Base-by-base conservation (phyloP, 106 monocot species). In the Apostasia ramifera region DNA sequence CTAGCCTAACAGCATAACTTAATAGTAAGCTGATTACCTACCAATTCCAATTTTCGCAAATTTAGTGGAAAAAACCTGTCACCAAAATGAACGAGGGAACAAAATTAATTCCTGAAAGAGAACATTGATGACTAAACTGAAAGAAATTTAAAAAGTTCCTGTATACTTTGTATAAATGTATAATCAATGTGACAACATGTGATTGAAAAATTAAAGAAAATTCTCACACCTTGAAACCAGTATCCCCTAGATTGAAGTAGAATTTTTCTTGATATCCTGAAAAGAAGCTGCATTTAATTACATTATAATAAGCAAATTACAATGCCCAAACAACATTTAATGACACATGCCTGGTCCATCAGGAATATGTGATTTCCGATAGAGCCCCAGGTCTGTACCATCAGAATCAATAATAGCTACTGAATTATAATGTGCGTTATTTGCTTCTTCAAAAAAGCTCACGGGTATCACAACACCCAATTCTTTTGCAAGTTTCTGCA, bases 351-450 rank as follows among this genome's bases (percentile, higher is more conserved):
- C 95, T 79, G 95, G 95, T 44, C 95, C 95, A 83, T 97, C 89
- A 47, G 95, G 95, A 77, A 97, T 97, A 80, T 97, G 95, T 46
- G 95, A 97, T 85, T 97, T 97, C 64, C 95, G 76, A 51, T 97
- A 97, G 15, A 97, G 76, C 60, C 95, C 95, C 77, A 97, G 95
- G 77, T 97, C 95, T 7, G 80, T 82, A 26, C 95, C 95, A 81
- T 92, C 92, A 47, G 95, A 86, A 81, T 97, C 89, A 66, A 97
- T 83, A 9, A 97, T 79, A 49, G 86, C 95, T 55, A 97, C 63
- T 12, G 95, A 97, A 84, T 97, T 97, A 77, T 97, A 97, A 76
- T 97, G 95, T 60, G 92, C 95, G 81, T 97, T 97, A 71, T 92
- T 97, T 50, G 91, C 86, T 77, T 97, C 95, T 70, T 97, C 95